phyloP scores from a whole-genome alignment of 2,329 filamentous ascomycete species.

The Beauveria medogensis region DNA sequence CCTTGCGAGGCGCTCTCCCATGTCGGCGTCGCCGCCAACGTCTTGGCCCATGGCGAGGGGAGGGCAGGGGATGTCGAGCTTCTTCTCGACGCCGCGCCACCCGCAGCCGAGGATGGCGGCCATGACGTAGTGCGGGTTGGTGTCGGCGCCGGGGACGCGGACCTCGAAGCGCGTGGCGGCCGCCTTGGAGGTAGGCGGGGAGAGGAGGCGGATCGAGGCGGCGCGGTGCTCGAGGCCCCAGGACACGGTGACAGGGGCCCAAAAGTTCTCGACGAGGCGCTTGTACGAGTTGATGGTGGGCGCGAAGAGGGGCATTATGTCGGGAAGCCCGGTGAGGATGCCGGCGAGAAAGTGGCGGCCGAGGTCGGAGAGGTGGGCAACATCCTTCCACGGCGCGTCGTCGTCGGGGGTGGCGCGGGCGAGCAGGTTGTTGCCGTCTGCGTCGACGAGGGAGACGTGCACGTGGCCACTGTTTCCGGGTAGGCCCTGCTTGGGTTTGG shows the following conservation, averaged over 20 bases:
- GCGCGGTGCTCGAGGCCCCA: slow-evolving; percentile 96
- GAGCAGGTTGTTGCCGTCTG: slow-evolving; percentile 76
- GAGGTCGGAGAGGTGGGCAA: slow-evolving; percentile 74
- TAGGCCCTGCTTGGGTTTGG: slow-evolving; percentile 82
- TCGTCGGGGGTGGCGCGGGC: slow-evolving; percentile 64
- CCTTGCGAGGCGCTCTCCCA: slow-evolving; percentile 73
- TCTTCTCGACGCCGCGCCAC: slow-evolving; percentile 88
- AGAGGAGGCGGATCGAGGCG: slow-evolving; percentile 81
- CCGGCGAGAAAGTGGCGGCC: slow-evolving; percentile 92
- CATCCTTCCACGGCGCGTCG: slow-evolving; percentile 63
- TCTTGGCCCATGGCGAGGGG: slow-evolving; percentile 81
- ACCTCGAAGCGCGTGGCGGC: slow-evolving; percentile 89
- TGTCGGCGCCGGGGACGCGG: slow-evolving; percentile 86
- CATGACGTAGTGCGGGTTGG: slow-evolving; percentile 82
- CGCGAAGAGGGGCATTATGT: slow-evolving; percentile 91
- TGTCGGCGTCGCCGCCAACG: slow-evolving; percentile 62
- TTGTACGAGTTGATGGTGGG: slow-evolving; percentile 98
- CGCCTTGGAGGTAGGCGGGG: slow-evolving; percentile 75
- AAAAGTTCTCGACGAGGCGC: slow-evolving; percentile 95
- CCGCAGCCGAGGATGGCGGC: slow-evolving; percentile 80
- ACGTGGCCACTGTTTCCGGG: slow-evolving; percentile 95
- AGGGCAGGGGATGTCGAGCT: slow-evolving; percentile 71
- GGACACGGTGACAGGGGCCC: slow-evolving; percentile 94
- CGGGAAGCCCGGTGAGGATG: slow-evolving; percentile 77
- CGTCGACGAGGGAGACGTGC: slow-evolving; percentile 81